Evolutionary conservation across 2,329 filamentous ascomycete genomes (phyloP).

Genomic region (Trichoderma brevicompactum): DNA sequence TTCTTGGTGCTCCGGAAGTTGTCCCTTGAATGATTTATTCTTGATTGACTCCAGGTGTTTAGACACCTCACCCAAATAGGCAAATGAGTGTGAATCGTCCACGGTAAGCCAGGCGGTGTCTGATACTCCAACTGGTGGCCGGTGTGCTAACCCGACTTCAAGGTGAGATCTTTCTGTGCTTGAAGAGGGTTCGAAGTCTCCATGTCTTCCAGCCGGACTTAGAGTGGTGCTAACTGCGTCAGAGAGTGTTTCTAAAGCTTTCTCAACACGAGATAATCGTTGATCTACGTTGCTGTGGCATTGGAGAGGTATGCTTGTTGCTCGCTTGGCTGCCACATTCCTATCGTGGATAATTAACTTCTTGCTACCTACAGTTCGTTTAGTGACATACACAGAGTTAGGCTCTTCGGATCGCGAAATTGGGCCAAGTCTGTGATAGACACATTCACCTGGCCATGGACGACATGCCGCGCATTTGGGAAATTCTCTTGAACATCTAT

Average conservation of each 20-base stretch:
- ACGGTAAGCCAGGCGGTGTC: neutral
- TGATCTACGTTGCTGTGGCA: neutral
- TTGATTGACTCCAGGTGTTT: neutral
- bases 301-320: neutral
- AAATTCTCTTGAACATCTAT: slow-evolving; percentile 7
- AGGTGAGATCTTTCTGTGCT: neutral
- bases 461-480: slow-evolving; percentile 17
- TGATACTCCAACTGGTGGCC: neutral
- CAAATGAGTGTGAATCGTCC: slow-evolving; percentile 11
- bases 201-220: neutral
- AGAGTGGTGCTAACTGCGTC: neutral
- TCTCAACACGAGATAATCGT: neutral
- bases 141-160: neutral
- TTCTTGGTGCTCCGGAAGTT: neutral
- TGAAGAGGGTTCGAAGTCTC: neutral
- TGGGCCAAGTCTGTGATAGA: slow-evolving; percentile 7
- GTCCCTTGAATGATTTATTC: neutral
- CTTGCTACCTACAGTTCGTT: neutral
- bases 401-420: neutral
- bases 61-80: slow-evolving; percentile 2
- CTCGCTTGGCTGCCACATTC: neutral
- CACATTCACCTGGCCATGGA: slow-evolving; percentile 15
- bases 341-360: neutral
- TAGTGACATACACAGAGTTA: neutral
- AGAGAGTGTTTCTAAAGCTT: slow-evolving; percentile 1